Evolutionary conservation across 768 basidiomycete species (phyloP), one percentile per base, ranked within the genome.

Genomic region (Chalciporus piperatus): DNA sequence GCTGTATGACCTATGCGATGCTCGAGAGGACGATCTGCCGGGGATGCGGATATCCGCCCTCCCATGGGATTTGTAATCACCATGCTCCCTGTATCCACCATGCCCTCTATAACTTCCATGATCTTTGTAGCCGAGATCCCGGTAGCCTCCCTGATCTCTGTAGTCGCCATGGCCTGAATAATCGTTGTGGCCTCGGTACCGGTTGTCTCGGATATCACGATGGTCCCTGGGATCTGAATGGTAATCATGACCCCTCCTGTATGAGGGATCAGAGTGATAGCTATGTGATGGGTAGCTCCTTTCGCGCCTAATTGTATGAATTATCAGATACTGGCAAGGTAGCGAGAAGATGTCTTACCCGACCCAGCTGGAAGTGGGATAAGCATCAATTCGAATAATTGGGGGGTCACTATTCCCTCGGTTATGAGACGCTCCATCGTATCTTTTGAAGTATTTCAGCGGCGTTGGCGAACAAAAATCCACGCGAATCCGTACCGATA

Each of bases 401-500:
- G 52, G 67, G 19, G 69, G 69, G 22, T 67, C 62, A 41, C 41
- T 52, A 32, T 64, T 40, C 45, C 57, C 65, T 48, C 55, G 51
- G 8, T 37, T 16, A 28, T 56, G 59, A 41, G 64, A 38, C 9
- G 57, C 64, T 46, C 47, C 51, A 32, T 69, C 65, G 47, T 69
- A 70, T 40, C 69, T 69, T 35, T 17, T 23, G 38, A 27, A 14
- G 35, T 10, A 25, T 13, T 39, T 60, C 27, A 62, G 44, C 6
- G 28, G 47, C 10, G 47, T 6, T 20, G 33, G 30, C 11, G 37
- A 17, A 8, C 13, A 4, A 9, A 41, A 41, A 48, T 7, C 16
- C 14, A 37, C 2, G 35, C 16, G 47, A 17, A n/a, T 9, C 1
- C 50, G 54, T 47, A 84, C 84, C 78, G 74, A 59, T 81, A 84